phyloP scores from a whole-genome alignment of 2,329 filamentous ascomycete species.

The Fusarium sp. region DNA sequence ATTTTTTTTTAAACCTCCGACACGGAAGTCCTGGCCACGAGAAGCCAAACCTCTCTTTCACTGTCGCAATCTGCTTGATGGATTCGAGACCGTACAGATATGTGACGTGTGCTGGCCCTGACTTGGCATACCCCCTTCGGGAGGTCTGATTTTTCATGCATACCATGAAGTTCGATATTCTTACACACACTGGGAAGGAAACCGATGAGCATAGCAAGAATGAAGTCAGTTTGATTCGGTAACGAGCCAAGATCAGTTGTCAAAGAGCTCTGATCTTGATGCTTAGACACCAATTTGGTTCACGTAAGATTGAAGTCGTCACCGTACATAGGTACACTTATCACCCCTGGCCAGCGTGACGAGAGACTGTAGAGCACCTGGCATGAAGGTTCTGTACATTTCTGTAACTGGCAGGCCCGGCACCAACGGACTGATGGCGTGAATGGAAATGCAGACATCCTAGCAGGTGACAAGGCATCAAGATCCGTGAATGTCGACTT shows the following conservation, averaged over 20 bases:
- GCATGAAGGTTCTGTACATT: neutral
- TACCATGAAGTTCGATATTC: conserved; percentile 27
- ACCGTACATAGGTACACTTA: neutral
- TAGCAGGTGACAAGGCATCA: neutral
- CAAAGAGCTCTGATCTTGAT: neutral
- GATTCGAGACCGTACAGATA: conserved; percentile 39
- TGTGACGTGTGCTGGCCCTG: conserved; percentile 36
- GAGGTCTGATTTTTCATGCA: conserved; percentile 28
- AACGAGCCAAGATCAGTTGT: conserved; percentile 8
- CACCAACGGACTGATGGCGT: conserved; percentile 13
- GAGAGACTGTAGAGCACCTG: conserved; percentile 1
- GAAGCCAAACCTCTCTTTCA: conserved; percentile 36
- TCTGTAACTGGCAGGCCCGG: conserved; percentile 13
- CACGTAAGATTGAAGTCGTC: neutral
- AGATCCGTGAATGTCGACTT: conserved; percentile 2
- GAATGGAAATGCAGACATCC: neutral
- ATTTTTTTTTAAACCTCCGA: conserved; percentile 26
- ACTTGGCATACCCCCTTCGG: conserved; percentile 21
- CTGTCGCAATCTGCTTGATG: conserved; percentile 40
- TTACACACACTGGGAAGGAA: conserved; percentile 8
- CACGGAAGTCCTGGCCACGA: conserved; percentile 42
- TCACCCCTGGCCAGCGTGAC: neutral
- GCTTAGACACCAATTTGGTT: neutral
- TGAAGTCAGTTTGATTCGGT: conserved; percentile 34
- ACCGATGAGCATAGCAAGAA: conserved; percentile 30